Conservation (phyloP, 1,284 basidiomycete genomes). For the Cryptococcus sp. region DNA sequence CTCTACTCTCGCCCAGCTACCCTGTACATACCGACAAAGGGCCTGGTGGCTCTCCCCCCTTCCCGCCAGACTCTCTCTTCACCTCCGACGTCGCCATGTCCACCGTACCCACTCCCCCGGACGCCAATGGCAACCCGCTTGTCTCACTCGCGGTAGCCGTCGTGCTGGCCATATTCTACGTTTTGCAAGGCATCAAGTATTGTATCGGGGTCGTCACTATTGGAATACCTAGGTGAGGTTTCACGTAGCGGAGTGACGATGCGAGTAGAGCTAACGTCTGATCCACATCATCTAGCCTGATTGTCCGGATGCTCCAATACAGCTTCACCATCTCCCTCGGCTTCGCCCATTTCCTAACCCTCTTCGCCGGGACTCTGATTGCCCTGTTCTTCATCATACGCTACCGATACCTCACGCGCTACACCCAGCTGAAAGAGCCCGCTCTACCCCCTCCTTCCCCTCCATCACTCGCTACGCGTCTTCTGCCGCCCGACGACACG, state of each 20-base stretch:
- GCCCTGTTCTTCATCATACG: constrained; percentile 78
- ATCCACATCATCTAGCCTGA: constrained; percentile 4
- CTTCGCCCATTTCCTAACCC: constrained; percentile 78
- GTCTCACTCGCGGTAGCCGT: constrained; percentile 73
- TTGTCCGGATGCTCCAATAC: constrained; percentile 68
- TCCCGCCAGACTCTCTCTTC: background rate
- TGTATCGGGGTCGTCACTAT: constrained; percentile 74
- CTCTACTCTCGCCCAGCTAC: background rate
- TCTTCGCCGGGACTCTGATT: constrained; percentile 65
- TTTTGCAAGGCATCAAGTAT: constrained; percentile 68
- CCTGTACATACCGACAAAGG: background rate
- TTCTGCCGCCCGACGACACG: constrained; percentile 26
- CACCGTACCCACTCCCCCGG: constrained; percentile 13
- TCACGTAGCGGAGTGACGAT: too few relatives aligned
- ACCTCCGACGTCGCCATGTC: constrained; percentile 8
- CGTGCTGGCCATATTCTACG: constrained; percentile 78
- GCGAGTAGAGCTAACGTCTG: background rate
- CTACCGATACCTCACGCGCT: constrained; percentile 59
- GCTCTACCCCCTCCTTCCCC: constrained; percentile 53
- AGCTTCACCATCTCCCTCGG: constrained; percentile 85
- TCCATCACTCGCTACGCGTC: constrained; percentile 28
- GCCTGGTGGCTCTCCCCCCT: background rate
- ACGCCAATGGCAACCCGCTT: constrained; percentile 55
- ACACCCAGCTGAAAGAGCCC: constrained; percentile 75
- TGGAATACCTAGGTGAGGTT: constrained; percentile 61